Base-by-base conservation (phyloP, 2,329 filamentous ascomycete genomes). In the Bipolaris sorokiniana region DNA sequence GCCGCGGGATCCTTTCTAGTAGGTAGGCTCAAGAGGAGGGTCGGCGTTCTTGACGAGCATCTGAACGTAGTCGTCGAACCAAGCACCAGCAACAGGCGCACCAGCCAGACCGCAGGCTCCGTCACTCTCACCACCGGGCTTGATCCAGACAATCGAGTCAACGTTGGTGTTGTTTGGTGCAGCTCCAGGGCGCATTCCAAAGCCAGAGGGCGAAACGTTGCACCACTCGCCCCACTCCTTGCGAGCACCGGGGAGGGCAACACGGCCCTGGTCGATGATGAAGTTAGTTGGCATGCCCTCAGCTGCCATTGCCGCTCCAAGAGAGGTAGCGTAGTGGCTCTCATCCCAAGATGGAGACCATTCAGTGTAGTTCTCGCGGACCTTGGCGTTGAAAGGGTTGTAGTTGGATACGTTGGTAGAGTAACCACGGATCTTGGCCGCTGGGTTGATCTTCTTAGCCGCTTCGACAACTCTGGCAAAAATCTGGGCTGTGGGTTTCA, bases 121-220 rank as follows among this genome's bases (percentile, higher is more conserved):
- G 40, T 72, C 69, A 31, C 65, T 69, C 59, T 72, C 69, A 20
- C 69, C 69, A 48, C 69, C 69, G 7, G 69, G 69, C 61, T 72
- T 72, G 51, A 70, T 67, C 69, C 69, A 72, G 3, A 72, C 69
- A n/a, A 72, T 42, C 28, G 65, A 68, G 45, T 72, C 69, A 5
- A 70, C 60, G n/a, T 63, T 56, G 3, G 66, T 62, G 56, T 68
- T 70, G 46, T 68, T 63, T 2, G 54, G 64, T 40, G 58, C 51
- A 28, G 60, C 53, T 1, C 62, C 63, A 16, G 69, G 69, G 0
- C 56, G 42, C 0, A 49, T 16, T 10, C 69, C 69, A 38, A 67
- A 72, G 6, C 68, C 68, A n/a, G 62, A 42, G 16, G 68, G 68
- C 5, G 48, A 48, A 22, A 72, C 61, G 36, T 72, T 72, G 58